Base-by-base conservation (phyloP, 2,329 filamentous ascomycete genomes). In the Colletotrichum sp. region DNA sequence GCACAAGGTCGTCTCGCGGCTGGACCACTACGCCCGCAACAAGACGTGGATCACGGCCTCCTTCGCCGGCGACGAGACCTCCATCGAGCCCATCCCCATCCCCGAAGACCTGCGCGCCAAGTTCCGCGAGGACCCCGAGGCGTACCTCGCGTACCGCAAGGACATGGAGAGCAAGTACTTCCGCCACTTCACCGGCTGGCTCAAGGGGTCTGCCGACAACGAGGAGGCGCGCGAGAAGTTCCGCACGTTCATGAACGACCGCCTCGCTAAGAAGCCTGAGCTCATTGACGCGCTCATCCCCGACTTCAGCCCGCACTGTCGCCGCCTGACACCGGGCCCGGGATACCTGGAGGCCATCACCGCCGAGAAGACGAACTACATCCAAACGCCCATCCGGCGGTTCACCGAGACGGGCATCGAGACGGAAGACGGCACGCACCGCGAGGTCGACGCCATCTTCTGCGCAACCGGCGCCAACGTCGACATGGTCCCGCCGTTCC, bases 381-480 rank as follows among this genome's bases (percentile, higher is more conserved):
- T 93, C 78, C 87, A 87, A 39, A 88, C 87, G 0, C 87, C 83
- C 0, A 94, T 94, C 80, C 85, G 86, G 21, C 86, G 88, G 1
- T 91, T 95, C 77, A 93, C 90, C 0, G 84, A 86, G 49, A 90
- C 86, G 0, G 92, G 92, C 0, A 92, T 94, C 62, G 88, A 91
- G 78, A 93, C 91, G 0, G 83, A 82, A 0, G 92, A 94, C 78
- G 92, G 92, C 3, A 81, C 81, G 0, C 85, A 89, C 34, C 85
- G 91, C 5, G 87, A 90, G 18, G 91, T 93, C 0, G 93, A 94
- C 76, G 90, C 91, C 16, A 85, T 94, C 7, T 91, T 95, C 78
- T 95, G 92, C 79, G 91, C 92, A 2, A 95, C 93, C 0, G 93
- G 93, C 2, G 92, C 92, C 10, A 92, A 93, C 78, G 87, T 88